Conservation (phyloP, 495 filamentous ascomycete species). For the Annulohypoxylon stygium region DNA sequence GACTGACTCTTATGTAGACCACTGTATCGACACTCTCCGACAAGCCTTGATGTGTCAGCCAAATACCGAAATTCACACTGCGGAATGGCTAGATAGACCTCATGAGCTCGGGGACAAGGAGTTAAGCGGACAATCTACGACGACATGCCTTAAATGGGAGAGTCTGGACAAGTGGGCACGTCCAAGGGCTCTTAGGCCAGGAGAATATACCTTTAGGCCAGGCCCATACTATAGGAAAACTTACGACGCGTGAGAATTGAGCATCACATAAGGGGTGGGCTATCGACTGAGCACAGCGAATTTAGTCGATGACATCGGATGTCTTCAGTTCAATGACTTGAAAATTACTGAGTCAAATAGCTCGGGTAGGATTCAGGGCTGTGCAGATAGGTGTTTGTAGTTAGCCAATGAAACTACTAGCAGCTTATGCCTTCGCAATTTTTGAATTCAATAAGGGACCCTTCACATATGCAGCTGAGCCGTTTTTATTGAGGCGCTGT, state of each 20-base stretch:
- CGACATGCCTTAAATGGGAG: constrained; percentile 49
- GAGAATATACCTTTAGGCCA: constrained; percentile 39
- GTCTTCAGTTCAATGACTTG: too few relatives aligned
- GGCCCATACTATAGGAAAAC: neutral
- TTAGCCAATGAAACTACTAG: too few relatives aligned
- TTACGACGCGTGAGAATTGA: neutral
- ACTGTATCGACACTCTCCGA: constrained; percentile 56
- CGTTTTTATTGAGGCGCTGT: too few relatives aligned
- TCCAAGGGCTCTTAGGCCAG: constrained; percentile 36
- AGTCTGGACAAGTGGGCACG: constrained; percentile 46
- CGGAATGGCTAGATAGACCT: constrained; percentile 37
- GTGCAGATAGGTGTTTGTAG: too few relatives aligned
- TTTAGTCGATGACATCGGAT: neutral
- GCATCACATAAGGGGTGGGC: neutral
- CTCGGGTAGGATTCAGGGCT: too few relatives aligned
- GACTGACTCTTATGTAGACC: constrained; percentile 37
- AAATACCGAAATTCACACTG: constrained; percentile 46
- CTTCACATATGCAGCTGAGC: too few relatives aligned
- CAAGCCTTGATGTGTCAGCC: constrained; percentile 55
- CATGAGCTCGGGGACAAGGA: constrained; percentile 18
- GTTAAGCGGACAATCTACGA: constrained; percentile 28
- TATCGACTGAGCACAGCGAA: neutral
- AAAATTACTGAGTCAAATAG: too few relatives aligned
- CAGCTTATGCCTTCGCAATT: too few relatives aligned
- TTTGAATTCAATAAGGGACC: too few relatives aligned